A percentile compares a stretch with the other conserved stretches of the same genome.
phyloP scores from a whole-genome alignment of 2,329 filamentous ascomycete species.

The Leptographium procerum region DNA sequence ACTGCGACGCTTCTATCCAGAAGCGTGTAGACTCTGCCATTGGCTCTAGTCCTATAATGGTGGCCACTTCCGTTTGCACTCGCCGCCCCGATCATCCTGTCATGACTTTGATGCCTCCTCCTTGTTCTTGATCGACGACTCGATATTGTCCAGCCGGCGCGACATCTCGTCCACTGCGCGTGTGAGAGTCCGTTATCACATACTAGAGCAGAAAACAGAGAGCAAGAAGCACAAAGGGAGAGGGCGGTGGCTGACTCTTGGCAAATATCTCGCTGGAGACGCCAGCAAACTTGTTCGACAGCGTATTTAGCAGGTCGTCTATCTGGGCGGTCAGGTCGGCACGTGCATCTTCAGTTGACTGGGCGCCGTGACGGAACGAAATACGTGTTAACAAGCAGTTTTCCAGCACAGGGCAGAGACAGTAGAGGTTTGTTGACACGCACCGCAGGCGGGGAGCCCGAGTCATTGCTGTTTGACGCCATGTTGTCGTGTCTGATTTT shows the following conservation, averaged over 20 bases:
- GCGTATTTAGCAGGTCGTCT: constrained; percentile 73
- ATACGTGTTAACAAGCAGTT: neutral
- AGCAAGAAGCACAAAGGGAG: neutral
- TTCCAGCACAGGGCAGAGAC: neutral
- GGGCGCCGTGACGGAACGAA: neutral
- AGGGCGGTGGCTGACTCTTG: constrained; percentile 53
- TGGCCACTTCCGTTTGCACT: neutral
- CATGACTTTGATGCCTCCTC: constrained; percentile 17
- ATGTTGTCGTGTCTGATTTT: neutral
- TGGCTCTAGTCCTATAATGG: neutral
- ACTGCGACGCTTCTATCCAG: too few relatives aligned
- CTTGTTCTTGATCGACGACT: constrained; percentile 55
- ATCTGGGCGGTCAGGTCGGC: constrained; percentile 66
- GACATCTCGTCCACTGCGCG: constrained; percentile 85
- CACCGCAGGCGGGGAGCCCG: neutral
- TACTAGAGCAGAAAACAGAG: too few relatives aligned
- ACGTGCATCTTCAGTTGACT: constrained; percentile 35
- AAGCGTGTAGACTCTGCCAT: neutral
- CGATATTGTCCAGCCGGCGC: constrained; percentile 70
- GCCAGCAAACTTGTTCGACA: constrained; percentile 74
- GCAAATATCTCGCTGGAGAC: constrained; percentile 80
- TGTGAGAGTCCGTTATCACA: neutral
- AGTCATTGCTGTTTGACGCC: neutral
- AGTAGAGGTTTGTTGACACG: neutral
- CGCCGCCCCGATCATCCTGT: too few relatives aligned